phyloP scores from a whole-genome alignment of 441 rosid species.

The Aleurites moluccanus region DNA sequence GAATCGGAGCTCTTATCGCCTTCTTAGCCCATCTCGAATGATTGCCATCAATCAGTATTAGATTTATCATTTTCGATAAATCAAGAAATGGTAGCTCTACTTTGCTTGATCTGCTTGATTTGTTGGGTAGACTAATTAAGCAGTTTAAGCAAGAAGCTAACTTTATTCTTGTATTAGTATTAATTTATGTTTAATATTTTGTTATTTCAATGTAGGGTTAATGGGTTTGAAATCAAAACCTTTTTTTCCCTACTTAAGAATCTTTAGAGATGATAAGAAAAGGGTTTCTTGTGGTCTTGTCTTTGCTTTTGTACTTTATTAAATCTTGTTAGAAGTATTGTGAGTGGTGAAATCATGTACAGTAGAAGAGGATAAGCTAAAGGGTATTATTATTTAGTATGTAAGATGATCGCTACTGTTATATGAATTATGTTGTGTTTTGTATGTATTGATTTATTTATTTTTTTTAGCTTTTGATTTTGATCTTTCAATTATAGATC shows the following conservation, averaged over 20 bases:
- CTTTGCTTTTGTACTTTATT: not conserved
- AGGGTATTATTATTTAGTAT: not conserved
- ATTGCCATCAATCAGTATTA: constrained; percentile 38
- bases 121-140: no score
- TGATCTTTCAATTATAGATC: no score
- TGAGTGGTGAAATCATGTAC: constrained; percentile 3
- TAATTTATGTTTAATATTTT: not conserved
- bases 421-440: not conserved
- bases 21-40: constrained; percentile 37
- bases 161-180: no score
- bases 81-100: not conserved
- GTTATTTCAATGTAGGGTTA: not conserved
- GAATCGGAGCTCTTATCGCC: constrained; percentile 34
- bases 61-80: no score
- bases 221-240: not conserved
- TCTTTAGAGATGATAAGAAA: no score
- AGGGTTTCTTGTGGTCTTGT: no score
- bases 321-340: not conserved
- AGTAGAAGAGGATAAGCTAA: not conserved
- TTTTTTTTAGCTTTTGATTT: not conserved
- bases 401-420: not conserved
- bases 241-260: no score
- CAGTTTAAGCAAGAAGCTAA: no score
- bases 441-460: not conserved
- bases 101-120: no score